Base-by-base conservation (phyloP, 495 filamentous ascomycete genomes). In the Astrothelium subdiscretum region DNA sequence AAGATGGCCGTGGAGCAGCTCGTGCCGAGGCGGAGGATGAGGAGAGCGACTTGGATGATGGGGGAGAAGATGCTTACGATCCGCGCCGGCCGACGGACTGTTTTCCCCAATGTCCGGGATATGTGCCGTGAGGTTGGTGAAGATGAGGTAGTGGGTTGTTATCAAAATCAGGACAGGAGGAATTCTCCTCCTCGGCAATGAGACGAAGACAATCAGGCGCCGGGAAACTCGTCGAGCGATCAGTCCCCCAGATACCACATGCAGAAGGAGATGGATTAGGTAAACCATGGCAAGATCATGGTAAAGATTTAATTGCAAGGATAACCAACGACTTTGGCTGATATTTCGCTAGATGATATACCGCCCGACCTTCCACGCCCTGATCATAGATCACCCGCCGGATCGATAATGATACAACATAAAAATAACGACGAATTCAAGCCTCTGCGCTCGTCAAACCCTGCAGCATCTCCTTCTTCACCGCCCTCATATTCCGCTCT, bases 61-160 rank as follows among this genome's bases (percentile, higher is more conserved):
- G 68, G 5, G 76, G 70, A 18, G 66, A 68, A 32, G 77, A 71
- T 5, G 78, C 77, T 60, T 84, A 84, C 71, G 72, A 83, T 71
- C 82, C 81, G 18, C 71, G 72, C 20, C 67, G 68, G 32, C 81
- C 82, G 32, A 84, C 81, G 4, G 80, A 70, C 59, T 85, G 81
- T 27, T 24, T 31, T 13, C 5, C 27, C 10, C 32, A 24, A 12
- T 62, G 60, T 20, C 4, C 32, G 11, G 59, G 35, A 22, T 42
- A 24, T 13, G 27, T n/a, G 12, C 1, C 27, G 12, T 61, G 32
- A 24, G 11, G n/a, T n/a, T 12, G 4, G 22, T 0, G 6, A 29
- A 0, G 2, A 10, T 11, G n/a, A 29, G 48, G 24, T 29, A 8
- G 26, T 11, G 20, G n/a, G 15, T 0, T 11, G 48, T 2, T 54